Percentiles rank a stretch among this genome's conserved stretches.
Evolutionary conservation across 2,329 filamentous ascomycete genomes (phyloP).

Genomic region (Domatiomyces globalis): DNA sequence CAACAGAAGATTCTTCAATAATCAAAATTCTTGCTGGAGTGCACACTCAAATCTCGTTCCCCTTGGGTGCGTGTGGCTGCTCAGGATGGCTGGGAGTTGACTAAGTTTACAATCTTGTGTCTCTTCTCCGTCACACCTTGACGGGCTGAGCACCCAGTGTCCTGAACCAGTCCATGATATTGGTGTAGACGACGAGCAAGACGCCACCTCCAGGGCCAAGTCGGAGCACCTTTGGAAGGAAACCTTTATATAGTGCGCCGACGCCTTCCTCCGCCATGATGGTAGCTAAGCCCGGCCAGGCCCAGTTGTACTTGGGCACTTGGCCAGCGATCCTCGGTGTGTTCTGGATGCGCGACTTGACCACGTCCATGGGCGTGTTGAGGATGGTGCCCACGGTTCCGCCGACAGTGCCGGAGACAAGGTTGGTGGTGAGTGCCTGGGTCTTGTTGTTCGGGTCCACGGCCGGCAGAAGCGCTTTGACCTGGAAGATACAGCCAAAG

Average conservation of each 20-base stretch:
- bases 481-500: slow-evolving; percentile 98
- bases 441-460: slow-evolving; percentile 57
- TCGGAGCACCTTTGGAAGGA: slow-evolving; percentile 83
- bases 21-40: background rate
- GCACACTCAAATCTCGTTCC: background rate
- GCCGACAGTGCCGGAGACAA: slow-evolving; percentile 73
- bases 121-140: background rate
- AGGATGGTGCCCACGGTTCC: slow-evolving; percentile 81
- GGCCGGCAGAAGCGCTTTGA: slow-evolving; percentile 67
- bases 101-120: background rate
- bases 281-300: slow-evolving; percentile 70
- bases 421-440: slow-evolving; percentile 70
- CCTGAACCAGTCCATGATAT: slow-evolving; percentile 67
- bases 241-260: slow-evolving; percentile 87
- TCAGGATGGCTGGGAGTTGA: background rate
- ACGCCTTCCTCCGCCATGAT: slow-evolving; percentile 92
- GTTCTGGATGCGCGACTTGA: slow-evolving; percentile 98
- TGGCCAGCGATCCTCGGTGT: slow-evolving; percentile 67
- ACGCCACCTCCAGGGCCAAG: slow-evolving; percentile 56
- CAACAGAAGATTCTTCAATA: background rate
- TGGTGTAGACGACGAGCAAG: slow-evolving; percentile 36
- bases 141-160: slow-evolving; percentile 37
- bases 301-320: slow-evolving; percentile 96
- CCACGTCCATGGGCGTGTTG: slow-evolving; percentile 93
- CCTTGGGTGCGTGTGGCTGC: background rate